Evolutionary conservation across 768 basidiomycete species (phyloP).

Genomic region (Suillus americanus): DNA sequence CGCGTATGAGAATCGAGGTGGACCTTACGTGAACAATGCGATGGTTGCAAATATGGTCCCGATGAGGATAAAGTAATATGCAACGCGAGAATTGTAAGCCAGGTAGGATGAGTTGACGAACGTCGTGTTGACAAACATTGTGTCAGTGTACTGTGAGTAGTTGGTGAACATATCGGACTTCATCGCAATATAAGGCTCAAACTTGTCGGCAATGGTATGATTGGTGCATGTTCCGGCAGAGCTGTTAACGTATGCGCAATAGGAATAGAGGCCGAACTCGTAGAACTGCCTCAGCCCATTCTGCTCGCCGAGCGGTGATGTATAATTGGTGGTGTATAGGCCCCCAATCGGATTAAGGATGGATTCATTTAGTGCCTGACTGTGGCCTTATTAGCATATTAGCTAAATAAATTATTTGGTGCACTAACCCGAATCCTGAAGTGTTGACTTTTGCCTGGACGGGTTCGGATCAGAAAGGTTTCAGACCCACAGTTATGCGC

Average conservation of each 20-base stretch:
- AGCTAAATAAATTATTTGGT: not conserved
- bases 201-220: conserved; percentile 54
- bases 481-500: not conserved
- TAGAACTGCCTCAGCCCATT: conserved; percentile 71
- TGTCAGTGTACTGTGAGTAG: conserved; percentile 54
- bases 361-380: conserved; percentile 48
- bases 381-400: conserved; percentile 8
- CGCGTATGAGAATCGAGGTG: conserved; percentile 6
- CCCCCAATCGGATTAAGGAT: conserved; percentile 58
- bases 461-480: conserved; percentile 16
- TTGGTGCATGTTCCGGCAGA: conserved; percentile 66
- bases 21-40: conserved; percentile 64
- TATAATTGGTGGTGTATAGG: conserved; percentile 67
- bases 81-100: conserved; percentile 61
- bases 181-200: conserved; percentile 64
- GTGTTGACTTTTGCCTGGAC: conserved; percentile 66
- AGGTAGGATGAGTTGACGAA: conserved; percentile 64
- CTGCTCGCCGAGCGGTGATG: conserved; percentile 53
- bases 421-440: conserved; percentile 65
- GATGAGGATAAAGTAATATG: conserved; percentile 74
- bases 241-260: conserved; percentile 69
- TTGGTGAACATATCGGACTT: conserved; percentile 67
- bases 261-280: conserved; percentile 78
- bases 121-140: conserved; percentile 50
- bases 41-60: conserved; percentile 68